Percentiles rank a stretch among this genome's conserved stretches.
Conservation (phyloP, 768 basidiomycete genomes). For the Lentinula edodes region DNA sequence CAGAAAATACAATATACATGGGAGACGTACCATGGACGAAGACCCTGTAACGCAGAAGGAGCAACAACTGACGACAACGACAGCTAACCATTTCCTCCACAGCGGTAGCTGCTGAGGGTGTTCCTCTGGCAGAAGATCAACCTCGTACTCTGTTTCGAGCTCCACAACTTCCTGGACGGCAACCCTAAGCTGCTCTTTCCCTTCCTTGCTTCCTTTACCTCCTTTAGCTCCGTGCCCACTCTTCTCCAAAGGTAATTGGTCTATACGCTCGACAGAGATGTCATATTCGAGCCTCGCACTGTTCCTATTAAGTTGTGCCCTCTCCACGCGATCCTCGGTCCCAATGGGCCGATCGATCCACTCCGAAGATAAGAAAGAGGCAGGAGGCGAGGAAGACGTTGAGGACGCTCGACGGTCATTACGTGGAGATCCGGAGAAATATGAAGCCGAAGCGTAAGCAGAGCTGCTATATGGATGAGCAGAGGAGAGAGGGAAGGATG, state of each 20-base stretch:
- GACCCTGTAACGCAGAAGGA: conserved; percentile 48
- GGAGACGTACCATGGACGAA: conserved; percentile 49
- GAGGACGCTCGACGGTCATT: neutral
- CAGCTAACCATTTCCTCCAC: conserved; percentile 49
- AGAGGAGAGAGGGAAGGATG: neutral
- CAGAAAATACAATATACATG: neutral
- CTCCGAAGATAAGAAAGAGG: neutral
- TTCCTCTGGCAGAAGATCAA: neutral
- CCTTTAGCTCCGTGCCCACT: neutral
- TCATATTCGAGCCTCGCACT: neutral
- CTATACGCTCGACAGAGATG: neutral
- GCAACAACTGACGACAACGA: conserved; percentile 39
- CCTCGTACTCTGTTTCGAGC: neutral
- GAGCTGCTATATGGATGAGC: neutral
- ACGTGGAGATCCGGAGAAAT: neutral
- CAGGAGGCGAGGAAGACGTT: neutral
- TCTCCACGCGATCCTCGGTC: neutral
- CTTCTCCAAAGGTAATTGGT: neutral
- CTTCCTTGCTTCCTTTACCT: neutral
- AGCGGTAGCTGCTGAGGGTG: conserved; percentile 38
- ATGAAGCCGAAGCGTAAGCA: neutral
- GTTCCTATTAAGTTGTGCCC: neutral
- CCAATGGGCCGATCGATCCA: neutral
- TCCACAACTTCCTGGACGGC: neutral
- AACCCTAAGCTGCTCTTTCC: neutral